Base-by-base conservation (phyloP, 495 filamentous ascomycete genomes). In the Penicillium psychrofluorescens region DNA sequence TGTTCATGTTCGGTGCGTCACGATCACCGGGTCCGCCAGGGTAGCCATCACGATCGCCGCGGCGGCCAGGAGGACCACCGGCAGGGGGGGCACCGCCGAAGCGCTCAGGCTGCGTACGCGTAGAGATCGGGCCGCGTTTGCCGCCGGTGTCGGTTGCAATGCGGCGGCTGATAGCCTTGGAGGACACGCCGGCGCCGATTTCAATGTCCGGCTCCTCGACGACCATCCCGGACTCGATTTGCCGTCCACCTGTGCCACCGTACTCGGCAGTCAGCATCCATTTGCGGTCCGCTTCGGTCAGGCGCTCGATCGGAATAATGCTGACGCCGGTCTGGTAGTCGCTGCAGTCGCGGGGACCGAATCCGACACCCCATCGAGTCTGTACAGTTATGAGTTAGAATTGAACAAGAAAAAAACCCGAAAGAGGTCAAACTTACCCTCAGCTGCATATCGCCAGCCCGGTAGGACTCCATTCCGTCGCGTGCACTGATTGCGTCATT, bases 171-270 rank as follows among this genome's bases (percentile, higher is more conserved):
- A 95, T 92, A 9, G 88, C 88, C 70, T 98, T 98, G 3, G 90
- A 95, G 5, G 90, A 95, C 10, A 97, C 94, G 40, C 92, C 92
- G 35, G 90, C 88, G 35, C 92, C 92, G 46, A 98, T 98, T 62
- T 98, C 92, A 52, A 98, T 98, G 59, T 98, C 92, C 7, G 92
- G 92, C 64, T 98, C 92, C 56, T 98, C 92, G 14, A 97, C 86
- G 11, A 90, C 83, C 64, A 97, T 80, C 13, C 91, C 91, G 16
- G 72, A 69, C 54, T 87, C 85, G 45, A 98, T 86, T 1, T 79
- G 66, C 38, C 78, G 77, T 38, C 90, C 92, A 41, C 92, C 94
- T 46, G 86, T 92, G 32, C 92, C 92, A 48, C 92, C 92, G 50
- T 85, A 95, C 52, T 92, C 88, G 13, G 92, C 92, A 36, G 81